phyloP scores from a whole-genome alignment of 805 yeast genomes.

The Ogataea paradorogensis region DNA sequence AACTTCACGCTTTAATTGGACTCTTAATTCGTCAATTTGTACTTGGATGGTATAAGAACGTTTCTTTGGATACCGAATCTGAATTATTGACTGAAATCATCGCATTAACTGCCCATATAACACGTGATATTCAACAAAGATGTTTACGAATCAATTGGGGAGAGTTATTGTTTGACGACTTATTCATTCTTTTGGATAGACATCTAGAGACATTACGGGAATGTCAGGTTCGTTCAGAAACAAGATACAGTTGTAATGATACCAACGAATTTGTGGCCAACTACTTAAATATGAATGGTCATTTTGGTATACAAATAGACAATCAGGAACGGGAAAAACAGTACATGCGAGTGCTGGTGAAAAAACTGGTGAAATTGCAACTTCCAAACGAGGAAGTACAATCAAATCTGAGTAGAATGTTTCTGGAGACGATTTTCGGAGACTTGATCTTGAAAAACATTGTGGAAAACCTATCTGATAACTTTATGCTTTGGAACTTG shows the following conservation, averaged over 20 bases:
- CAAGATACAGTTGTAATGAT: constrained; percentile 14
- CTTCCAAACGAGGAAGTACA: constrained; percentile 41
- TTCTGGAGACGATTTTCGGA: constrained; percentile 39
- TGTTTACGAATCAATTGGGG: constrained; percentile 33
- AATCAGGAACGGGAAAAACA: constrained; percentile 24
- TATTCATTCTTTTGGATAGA: constrained; percentile 39
- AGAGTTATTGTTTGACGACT: constrained; percentile 41
- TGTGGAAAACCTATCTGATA: constrained; percentile 45
- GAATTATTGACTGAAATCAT: constrained; percentile 42
- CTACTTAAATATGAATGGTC: constrained; percentile 20
- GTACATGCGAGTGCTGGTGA: constrained; percentile 37
- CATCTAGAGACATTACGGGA: constrained; percentile 19
- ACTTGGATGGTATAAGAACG: constrained; percentile 41
- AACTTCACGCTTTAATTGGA: constrained; percentile 46
- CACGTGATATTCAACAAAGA: constrained; percentile 38
- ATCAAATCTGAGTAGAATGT: constrained; percentile 38
- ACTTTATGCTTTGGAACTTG: constrained; percentile 50
- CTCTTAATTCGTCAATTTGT: constrained; percentile 46
- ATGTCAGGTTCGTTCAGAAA: constrained; percentile 10
- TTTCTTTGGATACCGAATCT: constrained; percentile 38
- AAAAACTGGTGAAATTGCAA: constrained; percentile 33
- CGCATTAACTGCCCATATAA: constrained; percentile 38
- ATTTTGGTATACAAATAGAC: constrained; percentile 21
- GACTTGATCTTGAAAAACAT: constrained; percentile 42
- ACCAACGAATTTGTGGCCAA: constrained; percentile 13